Conservation (phyloP, 2,329 filamentous ascomycete genomes). For the Orbilia javanica region DNA sequence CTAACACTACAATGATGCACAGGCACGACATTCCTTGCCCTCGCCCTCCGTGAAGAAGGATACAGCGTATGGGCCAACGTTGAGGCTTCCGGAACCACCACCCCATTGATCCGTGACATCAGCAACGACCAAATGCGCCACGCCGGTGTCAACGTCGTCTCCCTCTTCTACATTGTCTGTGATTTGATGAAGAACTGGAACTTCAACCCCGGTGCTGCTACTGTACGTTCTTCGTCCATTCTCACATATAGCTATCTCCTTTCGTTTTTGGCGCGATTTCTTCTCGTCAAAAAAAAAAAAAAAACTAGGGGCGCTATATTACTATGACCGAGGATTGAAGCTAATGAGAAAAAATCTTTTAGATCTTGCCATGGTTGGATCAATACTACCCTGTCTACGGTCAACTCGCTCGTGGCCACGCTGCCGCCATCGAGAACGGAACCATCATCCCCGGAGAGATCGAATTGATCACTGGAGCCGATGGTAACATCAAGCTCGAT, state of each 20-base stretch:
- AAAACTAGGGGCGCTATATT: too few species aligned
- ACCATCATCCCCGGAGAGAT: slow-evolving; percentile 72
- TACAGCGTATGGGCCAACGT: slow-evolving; percentile 81
- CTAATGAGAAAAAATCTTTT: background rate
- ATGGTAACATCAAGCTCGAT: slow-evolving; percentile 38
- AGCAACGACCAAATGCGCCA: slow-evolving; percentile 76
- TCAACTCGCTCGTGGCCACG: slow-evolving; percentile 73
- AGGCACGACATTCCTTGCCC: slow-evolving; percentile 77
- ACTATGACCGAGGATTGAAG: background rate
- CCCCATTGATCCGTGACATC: slow-evolving; percentile 72
- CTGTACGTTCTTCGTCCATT: slow-evolving; percentile 21
- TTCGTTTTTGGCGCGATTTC: slow-evolving; percentile 3
- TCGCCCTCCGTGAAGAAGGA: slow-evolving; percentile 78
- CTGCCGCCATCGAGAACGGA: slow-evolving; percentile 73
- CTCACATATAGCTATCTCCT: background rate
- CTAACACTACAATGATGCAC: slow-evolving; percentile 41
- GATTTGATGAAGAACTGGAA: slow-evolving; percentile 81
- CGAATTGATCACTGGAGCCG: slow-evolving; percentile 51
- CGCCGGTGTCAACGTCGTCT: slow-evolving; percentile 75
- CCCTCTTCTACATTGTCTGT: slow-evolving; percentile 74
- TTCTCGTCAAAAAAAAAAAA: background rate
- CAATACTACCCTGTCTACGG: slow-evolving; percentile 75
- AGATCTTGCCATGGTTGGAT: slow-evolving; percentile 53
- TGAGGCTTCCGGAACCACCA: slow-evolving; percentile 78
- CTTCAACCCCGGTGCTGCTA: slow-evolving; percentile 66